Evolutionary conservation across 768 basidiomycete genomes (phyloP), one percentile per base, ranked within the genome.

Genomic region (Amanita inopinata): DNA sequence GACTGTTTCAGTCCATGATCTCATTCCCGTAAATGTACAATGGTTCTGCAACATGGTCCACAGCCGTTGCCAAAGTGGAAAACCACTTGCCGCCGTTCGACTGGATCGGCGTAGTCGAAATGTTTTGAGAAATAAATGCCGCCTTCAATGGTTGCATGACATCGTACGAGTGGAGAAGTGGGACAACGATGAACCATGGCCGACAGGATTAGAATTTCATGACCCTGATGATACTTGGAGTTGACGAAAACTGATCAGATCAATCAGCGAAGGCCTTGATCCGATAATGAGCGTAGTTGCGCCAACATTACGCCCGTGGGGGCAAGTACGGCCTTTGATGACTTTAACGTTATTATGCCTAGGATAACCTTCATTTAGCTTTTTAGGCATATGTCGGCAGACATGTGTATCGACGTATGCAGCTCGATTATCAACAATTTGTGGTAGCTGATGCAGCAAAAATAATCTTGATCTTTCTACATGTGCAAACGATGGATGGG

Each of bases 71-170:
- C 30, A 45, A 3, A 45, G 51, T 23, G 50, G 49, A 7, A 41
- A 47, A 7, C 51, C 57, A 6, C 40, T 61, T 14, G 38, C 24
- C 14, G 38, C 48, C 22, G 23, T 69, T 1, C 54, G 51, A 15
- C 54, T 73, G 4, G 67, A 71, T 43, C 56, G 61, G 28, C 55
- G 63, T 12, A 65, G 63, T 35, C 56, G 70, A 43, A 55, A 49
- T 3, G 56, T 61, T 11, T 51, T 70, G 18, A 46, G 27, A 15
- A 38, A n/a, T 17, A 51, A 51, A 36, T 46, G 45, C 1, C 49
- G 49, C n/a, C 46, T 52, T 8, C 45, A 51, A 23, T 54, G 51
- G 51, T 38, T 54, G 8, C 45, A 49, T 38, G 46, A 33, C 14
- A 15, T 9, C 20, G 38, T 40, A 10, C 8, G 4, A 19, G 22